A percentile compares a stretch with the other conserved stretches of the same genome.
These are phyloP conservation scores for Globisporangium uncinulatum DNA, from an alignment of 352 stramenopile genomes.

Conservation along the genomic window DNA sequence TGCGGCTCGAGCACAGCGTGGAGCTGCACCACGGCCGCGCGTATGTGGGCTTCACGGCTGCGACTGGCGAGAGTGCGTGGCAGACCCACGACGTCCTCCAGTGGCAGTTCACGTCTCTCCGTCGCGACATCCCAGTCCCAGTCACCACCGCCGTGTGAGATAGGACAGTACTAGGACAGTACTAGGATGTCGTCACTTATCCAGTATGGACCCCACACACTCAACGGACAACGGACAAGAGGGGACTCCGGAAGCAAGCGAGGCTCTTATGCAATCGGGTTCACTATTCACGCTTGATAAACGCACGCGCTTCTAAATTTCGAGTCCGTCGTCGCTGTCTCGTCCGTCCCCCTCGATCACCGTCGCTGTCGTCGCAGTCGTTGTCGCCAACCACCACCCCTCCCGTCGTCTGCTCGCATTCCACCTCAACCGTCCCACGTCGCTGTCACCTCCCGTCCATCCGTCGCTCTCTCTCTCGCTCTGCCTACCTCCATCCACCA, in stretches of 20 bases:
- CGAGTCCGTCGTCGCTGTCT: constrained; percentile 4
- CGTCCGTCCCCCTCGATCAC: background rate
- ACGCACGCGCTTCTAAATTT: constrained; percentile 12
- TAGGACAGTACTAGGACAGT: too few species aligned
- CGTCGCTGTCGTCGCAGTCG: background rate
- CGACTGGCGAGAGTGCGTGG: constrained; percentile 77
- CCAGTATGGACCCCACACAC: background rate
- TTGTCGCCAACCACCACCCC: background rate
- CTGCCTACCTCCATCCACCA: background rate
- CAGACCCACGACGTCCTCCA: constrained; percentile 88
- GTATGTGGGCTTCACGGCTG: constrained; percentile 91
- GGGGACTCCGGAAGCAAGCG: too few species aligned
- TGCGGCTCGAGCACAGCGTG: constrained; percentile 81
- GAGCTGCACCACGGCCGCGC: constrained; percentile 78
- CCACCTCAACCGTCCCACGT: background rate
- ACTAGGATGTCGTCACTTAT: too few species aligned
- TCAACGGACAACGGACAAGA: too few species aligned
- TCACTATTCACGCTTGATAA: constrained; percentile 11
- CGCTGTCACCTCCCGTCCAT: background rate
- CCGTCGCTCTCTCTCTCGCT: background rate
- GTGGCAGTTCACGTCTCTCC: constrained; percentile 72
- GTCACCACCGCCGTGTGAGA: constrained; percentile 2
- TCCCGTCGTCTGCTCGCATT: background rate
- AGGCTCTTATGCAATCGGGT: constrained; percentile 15
- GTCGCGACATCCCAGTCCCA: constrained; percentile 23